Percentiles rank a stretch among this genome's conserved stretches.
Evolutionary conservation across 805 yeast genomes (phyloP).

Genomic region (Candida patagonica): DNA sequence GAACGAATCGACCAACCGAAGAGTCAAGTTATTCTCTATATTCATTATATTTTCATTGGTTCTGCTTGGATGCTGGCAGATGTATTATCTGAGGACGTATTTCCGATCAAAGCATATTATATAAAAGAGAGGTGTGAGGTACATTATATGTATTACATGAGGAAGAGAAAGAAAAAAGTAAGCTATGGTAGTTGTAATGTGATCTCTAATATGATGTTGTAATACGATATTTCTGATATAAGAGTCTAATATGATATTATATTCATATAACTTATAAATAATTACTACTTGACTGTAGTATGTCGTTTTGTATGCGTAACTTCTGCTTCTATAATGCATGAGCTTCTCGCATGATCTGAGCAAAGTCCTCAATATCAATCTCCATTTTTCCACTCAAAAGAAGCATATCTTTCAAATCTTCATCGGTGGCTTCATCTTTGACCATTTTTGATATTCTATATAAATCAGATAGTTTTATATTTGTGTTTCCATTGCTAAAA

Average conservation of each 20-base stretch:
- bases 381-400: conserved; percentile 15
- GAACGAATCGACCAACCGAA: conserved; percentile 88
- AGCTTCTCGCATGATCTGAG: conserved; percentile 19
- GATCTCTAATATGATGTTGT: not conserved
- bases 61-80: conserved; percentile 85
- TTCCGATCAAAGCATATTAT: conserved; percentile 46
- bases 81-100: conserved; percentile 82
- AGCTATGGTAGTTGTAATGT: not conserved
- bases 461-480: conserved; percentile 23
- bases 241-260: not conserved
- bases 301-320: no score
- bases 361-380: conserved; percentile 19
- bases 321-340: conserved; percentile 10
- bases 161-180: not conserved
- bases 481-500: conserved; percentile 13
- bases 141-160: not conserved
- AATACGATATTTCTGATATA: not conserved
- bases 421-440: conserved; percentile 21
- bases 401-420: conserved; percentile 27
- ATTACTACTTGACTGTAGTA: no score
- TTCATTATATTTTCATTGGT: conserved; percentile 59
- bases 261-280: not conserved
- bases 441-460: conserved; percentile 18
- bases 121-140: not conserved
- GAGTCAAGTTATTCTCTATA: conserved; percentile 82